Percentiles rank a stretch among this genome's conserved stretches.
phyloP scores from a whole-genome alignment of 176 grass and related monocot species.

The Sorghum bicolor region Sorghum_bicolor_NCBIv3 NC_012875.2:3961501-3962000 shows the following conservation, averaged over 20 bases:
- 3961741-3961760: not conserved
- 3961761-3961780: not conserved
- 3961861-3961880: not conserved
- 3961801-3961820: not conserved
- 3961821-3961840: not conserved
- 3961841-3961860: too few species aligned
- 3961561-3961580: not conserved
- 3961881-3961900: not conserved
- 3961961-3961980: too few species aligned
- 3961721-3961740: not conserved
- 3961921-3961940: not conserved
- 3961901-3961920: too few species aligned
- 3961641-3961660: not conserved
- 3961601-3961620: not conserved
- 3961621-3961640: not conserved
- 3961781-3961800: not conserved
- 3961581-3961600: not conserved
- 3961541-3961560: not conserved
- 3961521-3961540: not conserved
- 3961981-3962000: not conserved
- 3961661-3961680: not conserved
- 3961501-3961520: not conserved
- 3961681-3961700: not conserved
- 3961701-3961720: not conserved
- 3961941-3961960: not conserved